Evolutionary conservation across 2,329 filamentous ascomycete genomes (phyloP), one percentile per base, ranked within the genome.

Genomic region (Sporothrix inflata): DNA sequence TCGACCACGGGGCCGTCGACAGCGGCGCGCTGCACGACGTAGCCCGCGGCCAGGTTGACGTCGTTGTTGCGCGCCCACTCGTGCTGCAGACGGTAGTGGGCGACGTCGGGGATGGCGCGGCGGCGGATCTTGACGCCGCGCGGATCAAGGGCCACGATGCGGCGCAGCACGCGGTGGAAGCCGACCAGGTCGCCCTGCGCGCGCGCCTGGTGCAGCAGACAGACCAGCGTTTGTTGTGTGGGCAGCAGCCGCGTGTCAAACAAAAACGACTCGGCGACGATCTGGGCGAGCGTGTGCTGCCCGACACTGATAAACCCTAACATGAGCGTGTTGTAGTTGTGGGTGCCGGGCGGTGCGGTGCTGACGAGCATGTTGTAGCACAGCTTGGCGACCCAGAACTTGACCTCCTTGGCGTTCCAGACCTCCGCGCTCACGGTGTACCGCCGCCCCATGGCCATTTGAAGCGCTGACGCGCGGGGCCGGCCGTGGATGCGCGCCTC

Each of bases 241-340:
- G 86, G 85, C 47, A 78, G 81, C 57, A 87, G 77, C 4, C 79
- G 79, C 49, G 82, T 85, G 11, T 80, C 75, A 53, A 83, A 75
- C 55, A 87, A 79, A 69, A 88, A 86, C 0, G 84, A 85, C 67
- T 86, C 79, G 24, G 88, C 82, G 42, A 91, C 82, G n/a, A 82
- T 76, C 49, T 88, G 83, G 4, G 87, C 84, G 21, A 91, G 80
- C 49, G 82, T 80, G 71, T 85, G 82, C 69, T 85, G 81, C 38
- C 84, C 82, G 5, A 85, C 78, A 42, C 84, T 82, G 69, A 86
- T 84, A 68, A 95, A 89, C n/a, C 88, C 87, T n/a, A 87, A 79
- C 2, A 95, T 85, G 34, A 96, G 84, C 14, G 86, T 85, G 77
- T 94, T 94, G 82, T 90, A 93, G 3, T 90, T 93, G 75, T 89